Evolutionary conservation across 108 stramenopile genomes (phyloP).

Genomic region (Chaetoceros muelleri): DNA sequence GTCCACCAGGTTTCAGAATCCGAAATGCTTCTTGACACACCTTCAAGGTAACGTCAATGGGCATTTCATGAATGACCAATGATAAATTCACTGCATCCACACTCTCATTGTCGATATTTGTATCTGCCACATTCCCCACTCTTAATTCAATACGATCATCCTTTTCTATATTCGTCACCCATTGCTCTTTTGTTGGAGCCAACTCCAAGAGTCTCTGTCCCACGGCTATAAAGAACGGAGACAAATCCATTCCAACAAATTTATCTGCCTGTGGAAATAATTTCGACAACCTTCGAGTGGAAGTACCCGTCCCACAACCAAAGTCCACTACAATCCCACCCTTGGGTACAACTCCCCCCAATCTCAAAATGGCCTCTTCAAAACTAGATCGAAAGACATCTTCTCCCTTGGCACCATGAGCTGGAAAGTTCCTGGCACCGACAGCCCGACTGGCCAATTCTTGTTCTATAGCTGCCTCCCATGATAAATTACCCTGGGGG

Average conservation of each 20-base stretch:
- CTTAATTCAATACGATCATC: slow-evolving; percentile 50
- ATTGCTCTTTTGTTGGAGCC: slow-evolving; percentile 22
- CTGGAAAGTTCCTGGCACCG: slow-evolving; percentile 71
- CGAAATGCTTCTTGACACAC: slow-evolving; percentile 56
- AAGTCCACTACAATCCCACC: slow-evolving; percentile 40
- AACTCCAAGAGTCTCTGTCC: slow-evolving; percentile 37
- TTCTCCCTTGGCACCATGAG: slow-evolving; percentile 47
- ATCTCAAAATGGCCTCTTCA: slow-evolving; percentile 37
- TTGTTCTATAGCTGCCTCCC: slow-evolving; percentile 69
- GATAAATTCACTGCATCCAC: slow-evolving; percentile 56
- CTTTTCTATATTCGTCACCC: slow-evolving; percentile 46
- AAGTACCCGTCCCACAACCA: slow-evolving; percentile 70
- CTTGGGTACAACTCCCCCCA: slow-evolving; percentile 29
- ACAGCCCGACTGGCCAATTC: slow-evolving; percentile 62
- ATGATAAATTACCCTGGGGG: slow-evolving; percentile 55
- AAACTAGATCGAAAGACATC: slow-evolving; percentile 67
- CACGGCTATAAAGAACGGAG: slow-evolving; percentile 57
- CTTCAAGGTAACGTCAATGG: slow-evolving; percentile 22
- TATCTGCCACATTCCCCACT: slow-evolving; percentile 45
- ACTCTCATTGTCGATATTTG: slow-evolving; percentile 27
- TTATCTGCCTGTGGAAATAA: slow-evolving; percentile 40
- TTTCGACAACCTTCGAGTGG: slow-evolving; percentile 48
- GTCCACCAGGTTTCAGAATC: slow-evolving; percentile 47
- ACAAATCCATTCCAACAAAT: slow-evolving; percentile 54
- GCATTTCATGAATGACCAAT: slow-evolving; percentile 69